Conservation (phyloP, 371 early-diverging fungal species). For the Chytridiales sp. region DNA sequence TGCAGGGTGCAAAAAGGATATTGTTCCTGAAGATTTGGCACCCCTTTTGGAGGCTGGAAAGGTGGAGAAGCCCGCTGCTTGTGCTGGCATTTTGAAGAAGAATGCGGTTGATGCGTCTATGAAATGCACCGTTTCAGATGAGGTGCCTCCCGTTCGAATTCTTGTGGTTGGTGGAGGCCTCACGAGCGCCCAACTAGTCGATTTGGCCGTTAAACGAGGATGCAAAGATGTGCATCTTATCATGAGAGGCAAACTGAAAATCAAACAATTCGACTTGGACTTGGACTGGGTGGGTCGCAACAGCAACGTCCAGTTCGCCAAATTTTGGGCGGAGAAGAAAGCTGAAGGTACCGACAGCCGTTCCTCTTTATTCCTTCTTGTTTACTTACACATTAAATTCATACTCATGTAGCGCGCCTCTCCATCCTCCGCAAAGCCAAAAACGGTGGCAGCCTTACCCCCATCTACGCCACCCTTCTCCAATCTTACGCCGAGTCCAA, state of each 20-base stretch:
- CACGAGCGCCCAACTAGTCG: constrained; percentile 22
- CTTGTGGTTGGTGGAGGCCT: constrained; percentile 23
- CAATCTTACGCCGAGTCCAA: background rate
- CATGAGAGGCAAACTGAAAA: constrained; percentile 12
- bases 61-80: background rate
- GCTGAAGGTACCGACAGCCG: background rate
- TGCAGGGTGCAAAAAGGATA: background rate
- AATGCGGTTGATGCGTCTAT: no score
- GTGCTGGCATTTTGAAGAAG: no score
- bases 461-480: constrained; percentile 16
- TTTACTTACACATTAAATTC: background rate
- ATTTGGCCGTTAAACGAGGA: constrained; percentile 4
- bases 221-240: constrained; percentile 16
- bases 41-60: no score
- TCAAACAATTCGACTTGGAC: constrained; percentile 17
- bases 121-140: no score
- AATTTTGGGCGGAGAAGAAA: constrained; percentile 22
- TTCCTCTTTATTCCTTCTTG: background rate
- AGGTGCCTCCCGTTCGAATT: background rate
- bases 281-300: constrained; percentile 27
- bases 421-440: constrained; percentile 7
- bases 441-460: constrained; percentile 27
- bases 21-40: no score
- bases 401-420: constrained; percentile 5
- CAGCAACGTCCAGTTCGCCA: background rate